These are phyloP conservation scores for Solanum clarkiae DNA, from an alignment of 257 asterid species.

Conservation along the genomic window DNA sequence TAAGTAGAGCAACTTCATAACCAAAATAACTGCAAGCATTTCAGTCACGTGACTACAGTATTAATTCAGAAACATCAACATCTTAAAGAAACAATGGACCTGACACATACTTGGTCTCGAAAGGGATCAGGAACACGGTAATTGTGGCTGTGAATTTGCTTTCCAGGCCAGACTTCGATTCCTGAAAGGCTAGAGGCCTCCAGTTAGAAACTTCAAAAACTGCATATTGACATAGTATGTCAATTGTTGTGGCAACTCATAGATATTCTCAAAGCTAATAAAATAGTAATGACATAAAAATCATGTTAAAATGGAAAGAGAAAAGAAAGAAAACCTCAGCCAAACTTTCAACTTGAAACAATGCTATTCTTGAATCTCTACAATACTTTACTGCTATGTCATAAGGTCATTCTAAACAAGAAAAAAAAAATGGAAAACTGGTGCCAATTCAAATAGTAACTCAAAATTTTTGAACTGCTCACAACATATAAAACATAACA, in stretches of 20 bases:
- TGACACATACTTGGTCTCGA: conserved; percentile 61
- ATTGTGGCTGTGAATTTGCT: conserved; percentile 94
- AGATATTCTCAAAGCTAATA: background rate
- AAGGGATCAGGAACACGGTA: conserved; percentile 84
- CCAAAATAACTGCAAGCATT: background rate
- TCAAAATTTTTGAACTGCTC: background rate
- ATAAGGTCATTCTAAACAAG: background rate
- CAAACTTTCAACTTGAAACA: background rate
- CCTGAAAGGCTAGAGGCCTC: conserved; percentile 29
- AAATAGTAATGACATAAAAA: background rate
- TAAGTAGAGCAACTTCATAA: background rate
- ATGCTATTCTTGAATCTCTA: background rate
- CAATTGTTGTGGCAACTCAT: background rate
- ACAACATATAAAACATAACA: background rate
- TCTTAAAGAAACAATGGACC: conserved; percentile 12
- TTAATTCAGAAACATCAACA: background rate
- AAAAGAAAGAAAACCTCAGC: background rate
- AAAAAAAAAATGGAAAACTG: background rate
- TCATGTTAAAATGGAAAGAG: background rate
- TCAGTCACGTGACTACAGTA: background rate
- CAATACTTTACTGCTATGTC: background rate
- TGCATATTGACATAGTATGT: background rate
- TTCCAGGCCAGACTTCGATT: conserved; percentile 79
- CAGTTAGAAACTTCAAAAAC: background rate
- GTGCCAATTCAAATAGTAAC: background rate